Base-by-base conservation (phyloP, 495 filamentous ascomycete genomes). In the Penicillium ochrochloron region DNA sequence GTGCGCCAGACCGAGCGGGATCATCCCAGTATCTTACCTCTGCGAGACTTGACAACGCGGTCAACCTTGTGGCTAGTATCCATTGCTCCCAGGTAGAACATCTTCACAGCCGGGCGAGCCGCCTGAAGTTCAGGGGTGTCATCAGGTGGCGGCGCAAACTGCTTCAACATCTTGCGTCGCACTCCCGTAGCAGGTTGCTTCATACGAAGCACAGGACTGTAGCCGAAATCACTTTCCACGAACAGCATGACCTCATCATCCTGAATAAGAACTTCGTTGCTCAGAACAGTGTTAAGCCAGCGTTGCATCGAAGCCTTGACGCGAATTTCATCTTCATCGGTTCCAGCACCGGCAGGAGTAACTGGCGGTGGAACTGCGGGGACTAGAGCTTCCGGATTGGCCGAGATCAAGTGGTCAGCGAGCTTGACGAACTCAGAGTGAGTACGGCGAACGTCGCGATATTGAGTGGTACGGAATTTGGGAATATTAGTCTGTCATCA, bases 171-270 rank as follows among this genome's bases (percentile, higher is more conserved):
- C 78, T 96, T 95, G 67, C 96, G 87, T 46, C 94, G 87, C 60
- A 98, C 92, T 42, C 96, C 96, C 0, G 96, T 99, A 17, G 96
- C 96, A 7, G 96, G 96, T 77, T 99, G 96, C 80, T 96, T 97
- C 83, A 92, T 90, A 69, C 92, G 88, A 21, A 98, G 88, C 64
- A 98, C 90, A 6, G 96, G 96, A 70, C 93, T 97, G 74, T 99
- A 99, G 25, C 96, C 96, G 75, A 97, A 97, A 76, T 99, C 96
- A 69, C 92, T 95, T 75, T 99, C 96, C 25, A 98, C 93, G 64
- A 99, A 99, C 42, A 97, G 86, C 6, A 96, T 88, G 84, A 98
- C 92, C 75, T 99, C 96, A 62, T 97, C 94, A 74, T 99, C 96
- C 37, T 92, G 86, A 76, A 95, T 96, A 7, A 99, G 84, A 2